Percentiles rank a stretch among this genome's conserved stretches.
phyloP scores from a whole-genome alignment of 169 alveolate genomes.

The Plasmodium coatneyi region DNA sequence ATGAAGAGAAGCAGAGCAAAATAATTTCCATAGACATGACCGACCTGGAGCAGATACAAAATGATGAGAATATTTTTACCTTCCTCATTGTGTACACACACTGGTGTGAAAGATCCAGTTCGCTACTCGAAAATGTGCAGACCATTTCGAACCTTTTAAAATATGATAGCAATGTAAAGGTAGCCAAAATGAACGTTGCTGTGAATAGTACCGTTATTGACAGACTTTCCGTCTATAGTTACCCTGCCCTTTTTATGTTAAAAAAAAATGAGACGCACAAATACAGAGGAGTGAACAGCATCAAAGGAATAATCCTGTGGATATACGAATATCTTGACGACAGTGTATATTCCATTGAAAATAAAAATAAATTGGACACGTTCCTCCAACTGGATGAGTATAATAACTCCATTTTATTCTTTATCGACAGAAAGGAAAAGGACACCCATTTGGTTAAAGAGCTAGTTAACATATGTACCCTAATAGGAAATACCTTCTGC shows the following conservation, averaged over 20 bases:
- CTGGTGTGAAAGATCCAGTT: conserved; percentile 49
- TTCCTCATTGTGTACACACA: conserved; percentile 58
- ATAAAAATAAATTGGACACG: conserved; percentile 8
- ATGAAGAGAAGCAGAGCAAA: background rate
- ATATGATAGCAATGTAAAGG: conserved; percentile 14
- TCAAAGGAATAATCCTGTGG: conserved; percentile 32
- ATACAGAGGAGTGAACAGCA: conserved; percentile 17
- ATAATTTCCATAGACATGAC: conserved; percentile 11
- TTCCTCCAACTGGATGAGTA: conserved; percentile 49
- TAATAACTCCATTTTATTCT: conserved; percentile 54
- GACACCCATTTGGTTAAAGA: background rate
- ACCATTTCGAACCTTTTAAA: conserved; percentile 35
- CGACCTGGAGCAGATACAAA: conserved; percentile 17
- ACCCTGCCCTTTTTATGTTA: conserved; percentile 59
- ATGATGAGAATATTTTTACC: conserved; percentile 23
- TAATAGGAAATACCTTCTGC: conserved; percentile 25
- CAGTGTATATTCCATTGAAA: conserved; percentile 50
- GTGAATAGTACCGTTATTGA: conserved; percentile 28
- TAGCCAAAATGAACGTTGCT: conserved; percentile 62
- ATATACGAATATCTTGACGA: conserved; percentile 24
- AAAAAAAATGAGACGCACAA: conserved; percentile 13
- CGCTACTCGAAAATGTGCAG: conserved; percentile 39
- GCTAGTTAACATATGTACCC: conserved; percentile 20
- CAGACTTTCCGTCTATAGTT: conserved; percentile 39
- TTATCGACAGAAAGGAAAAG: conserved; percentile 29